Evolutionary conservation across 1,284 basidiomycete genomes (phyloP), one percentile per base, ranked within the genome.

Genomic region (Irpex rosettiformis): DNA sequence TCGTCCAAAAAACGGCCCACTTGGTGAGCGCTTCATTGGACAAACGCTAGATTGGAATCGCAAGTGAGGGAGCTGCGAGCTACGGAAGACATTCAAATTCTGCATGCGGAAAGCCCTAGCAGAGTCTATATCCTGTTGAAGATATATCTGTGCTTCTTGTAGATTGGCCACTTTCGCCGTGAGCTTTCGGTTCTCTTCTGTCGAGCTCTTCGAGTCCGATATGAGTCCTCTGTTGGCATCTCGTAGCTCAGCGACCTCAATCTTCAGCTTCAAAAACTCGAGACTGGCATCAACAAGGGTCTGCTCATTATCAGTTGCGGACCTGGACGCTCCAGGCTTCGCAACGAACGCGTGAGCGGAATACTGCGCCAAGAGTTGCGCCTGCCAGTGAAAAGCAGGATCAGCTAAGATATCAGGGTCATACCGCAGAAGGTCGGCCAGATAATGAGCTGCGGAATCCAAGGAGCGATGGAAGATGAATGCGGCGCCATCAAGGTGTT

Each of bases 291-390:
- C 75, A 1, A 82, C 66, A 6, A 83, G 66, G 0, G n/a, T n/a
- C 7, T 43, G 42, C n/a, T 43, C 13, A 6, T 6, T 4, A 5
- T 43, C 13, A 16, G n/a, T n/a, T 7, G 13, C 42, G 42, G n/a
- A n/a, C n/a, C 33, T 37, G 33, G 42, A 6, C 22, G 47, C 11
- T 61, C 56, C 8, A 13, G 70, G 69, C n/a, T 45, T 45, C 0
- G 78, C 72, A 8, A 77, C 65, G 58, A 85, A 79, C 49, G 83
- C 69, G 58, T 88, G 79, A 0, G 79, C 83, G 0, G 82, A 85
- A 62, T 79, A 85, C 58, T 86, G 77, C 2, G 75, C 72, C 37
- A 85, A 75, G 8, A 88, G 77, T 59, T 86, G 83, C 0, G 82
- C 80, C 62, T 89, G 80, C 85, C 86, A 89, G 59, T 80, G 79